Conservation (phyloP, 225 moss, liverwort and hornwort genomes). For the Rhytidiadelphus loreus region DNA sequence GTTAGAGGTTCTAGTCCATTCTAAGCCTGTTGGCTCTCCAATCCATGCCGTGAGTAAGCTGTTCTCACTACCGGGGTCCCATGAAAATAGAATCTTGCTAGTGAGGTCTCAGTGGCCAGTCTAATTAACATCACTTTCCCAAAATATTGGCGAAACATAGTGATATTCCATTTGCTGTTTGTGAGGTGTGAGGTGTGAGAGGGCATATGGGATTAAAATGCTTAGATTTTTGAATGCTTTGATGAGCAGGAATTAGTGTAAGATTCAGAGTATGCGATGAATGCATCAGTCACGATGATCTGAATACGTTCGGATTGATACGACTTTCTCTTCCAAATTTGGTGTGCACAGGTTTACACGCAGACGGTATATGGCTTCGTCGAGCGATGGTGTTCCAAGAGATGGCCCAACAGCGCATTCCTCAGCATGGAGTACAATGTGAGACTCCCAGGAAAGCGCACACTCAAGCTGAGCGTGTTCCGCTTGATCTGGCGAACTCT, state of each 20-base stretch:
- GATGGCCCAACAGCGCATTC: slow-evolving; percentile 39
- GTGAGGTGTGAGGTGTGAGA: background rate
- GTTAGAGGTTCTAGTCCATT: background rate
- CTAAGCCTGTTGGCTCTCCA: background rate
- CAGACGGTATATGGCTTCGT: slow-evolving; percentile 59
- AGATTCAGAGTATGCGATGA: background rate
- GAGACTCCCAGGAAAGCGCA: slow-evolving; percentile 25
- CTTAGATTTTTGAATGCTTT: too few relatives aligned
- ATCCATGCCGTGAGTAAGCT: background rate
- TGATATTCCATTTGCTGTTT: background rate
- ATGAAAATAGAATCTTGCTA: background rate
- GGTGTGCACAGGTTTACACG: slow-evolving; percentile 61
- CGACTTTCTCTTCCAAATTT: background rate
- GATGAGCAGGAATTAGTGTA: background rate
- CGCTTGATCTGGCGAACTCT: slow-evolving; percentile 47
- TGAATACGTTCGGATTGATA: background rate
- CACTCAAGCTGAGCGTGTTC: slow-evolving; percentile 33
- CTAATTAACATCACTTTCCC: background rate
- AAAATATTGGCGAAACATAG: background rate
- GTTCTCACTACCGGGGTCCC: background rate
- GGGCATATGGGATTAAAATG: too few relatives aligned
- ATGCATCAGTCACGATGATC: background rate
- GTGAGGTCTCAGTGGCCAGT: background rate
- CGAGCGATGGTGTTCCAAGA: slow-evolving; percentile 19
- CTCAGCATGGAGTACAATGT: slow-evolving; percentile 18